A percentile compares a stretch with the other conserved stretches of the same genome.
phyloP scores from a whole-genome alignment of 169 alveolate genomes.

The Hepatocystis sp. region DNA sequence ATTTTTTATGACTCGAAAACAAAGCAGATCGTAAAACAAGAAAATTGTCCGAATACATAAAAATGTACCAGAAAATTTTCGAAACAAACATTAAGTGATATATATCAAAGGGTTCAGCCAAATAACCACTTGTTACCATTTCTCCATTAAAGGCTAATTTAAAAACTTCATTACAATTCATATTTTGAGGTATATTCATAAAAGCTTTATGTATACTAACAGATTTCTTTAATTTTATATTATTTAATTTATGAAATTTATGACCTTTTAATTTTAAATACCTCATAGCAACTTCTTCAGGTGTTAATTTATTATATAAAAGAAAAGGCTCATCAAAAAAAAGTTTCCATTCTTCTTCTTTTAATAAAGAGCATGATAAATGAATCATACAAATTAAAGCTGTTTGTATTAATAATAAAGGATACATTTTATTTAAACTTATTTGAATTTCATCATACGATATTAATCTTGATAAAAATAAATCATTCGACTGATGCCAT shows the following conservation, averaged over 20 bases:
- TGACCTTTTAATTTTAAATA: constrained; percentile 57
- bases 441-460: constrained; percentile 76
- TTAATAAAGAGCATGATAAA: constrained; percentile 55
- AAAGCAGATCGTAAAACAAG: constrained; percentile 48
- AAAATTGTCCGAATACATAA: constrained; percentile 52
- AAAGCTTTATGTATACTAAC: constrained; percentile 58
- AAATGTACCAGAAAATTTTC: constrained; percentile 64
- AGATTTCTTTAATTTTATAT: constrained; percentile 4
- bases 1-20: too few relatives aligned
- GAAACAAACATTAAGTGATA: constrained; percentile 71
- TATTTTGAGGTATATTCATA: constrained; percentile 76
- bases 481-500: constrained; percentile 76
- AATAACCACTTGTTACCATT: constrained; percentile 38
- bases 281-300: constrained; percentile 73
- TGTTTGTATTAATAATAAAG: constrained; percentile 65
- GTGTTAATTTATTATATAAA: constrained; percentile 51
- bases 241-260: constrained; percentile 30
- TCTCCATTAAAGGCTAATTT: constrained; percentile 74
- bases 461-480: constrained; percentile 70
- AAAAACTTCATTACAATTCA: constrained; percentile 51
- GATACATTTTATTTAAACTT: constrained; percentile 42
- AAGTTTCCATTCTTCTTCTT: constrained; percentile 65
- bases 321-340: constrained; percentile 58
- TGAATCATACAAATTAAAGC: constrained; percentile 72
- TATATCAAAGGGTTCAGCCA: constrained; percentile 76